These are phyloP conservation scores for Fusarium poae DNA, from an alignment of 2,329 filamentous ascomycete species.

Conservation along the genomic window DNA sequence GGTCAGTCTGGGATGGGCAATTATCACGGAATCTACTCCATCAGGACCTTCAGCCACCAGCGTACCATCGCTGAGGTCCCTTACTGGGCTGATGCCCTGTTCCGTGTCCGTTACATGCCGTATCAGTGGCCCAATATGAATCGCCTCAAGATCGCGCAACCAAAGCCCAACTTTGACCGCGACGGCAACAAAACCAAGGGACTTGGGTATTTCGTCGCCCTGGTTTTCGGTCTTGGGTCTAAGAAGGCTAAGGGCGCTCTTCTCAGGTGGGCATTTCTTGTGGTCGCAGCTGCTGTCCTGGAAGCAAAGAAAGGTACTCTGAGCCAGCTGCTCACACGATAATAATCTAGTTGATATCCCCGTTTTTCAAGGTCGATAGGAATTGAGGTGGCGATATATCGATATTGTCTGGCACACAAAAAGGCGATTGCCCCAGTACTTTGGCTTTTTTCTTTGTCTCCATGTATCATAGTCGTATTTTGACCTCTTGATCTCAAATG, in stretches of 20 bases:
- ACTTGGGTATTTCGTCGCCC: constrained; percentile 65
- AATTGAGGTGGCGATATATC: constrained; percentile 2
- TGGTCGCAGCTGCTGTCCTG: constrained; percentile 57
- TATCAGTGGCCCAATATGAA: constrained; percentile 64
- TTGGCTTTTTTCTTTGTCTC: neutral
- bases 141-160: constrained; percentile 58
- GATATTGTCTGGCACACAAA: neutral
- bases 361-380: neutral
- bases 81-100: constrained; percentile 60
- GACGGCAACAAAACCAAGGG: constrained; percentile 66
- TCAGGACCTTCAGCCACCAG: constrained; percentile 59
- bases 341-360: constrained; percentile 27
- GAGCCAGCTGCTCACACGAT: constrained; percentile 50
- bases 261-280: constrained; percentile 61
- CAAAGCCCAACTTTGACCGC: constrained; percentile 73
- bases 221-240: constrained; percentile 66
- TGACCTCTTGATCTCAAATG: neutral
- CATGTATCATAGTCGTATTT: constrained; percentile 14
- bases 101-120: constrained; percentile 77
- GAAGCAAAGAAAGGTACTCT: constrained; percentile 53
- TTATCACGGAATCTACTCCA: constrained; percentile 64
- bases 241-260: constrained; percentile 64
- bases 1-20: constrained; percentile 62
- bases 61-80: constrained; percentile 56
- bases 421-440: neutral